Evolutionary conservation across 2,329 filamentous ascomycete genomes (phyloP), one percentile per base, ranked within the genome.

Genomic region (Gyromitra esculenta): DNA sequence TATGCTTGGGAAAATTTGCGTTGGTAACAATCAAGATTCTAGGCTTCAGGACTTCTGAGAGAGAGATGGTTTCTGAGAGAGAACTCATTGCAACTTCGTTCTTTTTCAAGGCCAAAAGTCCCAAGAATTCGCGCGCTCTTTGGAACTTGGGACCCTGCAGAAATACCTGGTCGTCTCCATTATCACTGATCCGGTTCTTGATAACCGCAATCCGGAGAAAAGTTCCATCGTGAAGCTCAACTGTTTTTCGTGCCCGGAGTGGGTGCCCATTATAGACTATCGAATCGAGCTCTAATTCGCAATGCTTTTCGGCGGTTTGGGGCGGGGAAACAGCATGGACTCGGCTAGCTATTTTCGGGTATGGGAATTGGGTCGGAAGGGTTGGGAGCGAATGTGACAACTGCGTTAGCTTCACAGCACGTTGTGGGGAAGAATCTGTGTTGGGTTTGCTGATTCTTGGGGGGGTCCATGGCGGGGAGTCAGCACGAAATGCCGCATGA

Each of bases 21-120:
- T 75, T 82, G 69, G 83, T 83, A 50, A 82, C 78, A 45, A 83
- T 80, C 39, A 83, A 80, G 9, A 79, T 77, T 11, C 83, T 80
- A 45, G 64, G 41, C 25, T 82, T 76, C 0, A 85, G 79, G 0
- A 78, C 59, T 0, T 83, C 81, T 4, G 56, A 70, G 21, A 74
- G 45, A 9, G 75, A 43, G 5, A 75, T 54, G 5, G 50, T 71
- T 56, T 71, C 73, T 9, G 64, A 72, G 39, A 62, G 18, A 9
- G 75, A 67, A 5, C 82, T 45, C 62, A 80, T 72, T 6, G 77
- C 75, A 48, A 79, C 75, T 35, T 80, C 79, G 41, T 78, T 78
- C 39, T 73, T 70, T n/a, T 78, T 79, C 31, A 63, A 60, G 37
- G 52, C 65, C 13, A 79, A 52, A 15, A 77, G 37, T 9, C 77